phyloP scores from a whole-genome alignment of 208 protist genomes.

The Porcisia deanei region DNA sequence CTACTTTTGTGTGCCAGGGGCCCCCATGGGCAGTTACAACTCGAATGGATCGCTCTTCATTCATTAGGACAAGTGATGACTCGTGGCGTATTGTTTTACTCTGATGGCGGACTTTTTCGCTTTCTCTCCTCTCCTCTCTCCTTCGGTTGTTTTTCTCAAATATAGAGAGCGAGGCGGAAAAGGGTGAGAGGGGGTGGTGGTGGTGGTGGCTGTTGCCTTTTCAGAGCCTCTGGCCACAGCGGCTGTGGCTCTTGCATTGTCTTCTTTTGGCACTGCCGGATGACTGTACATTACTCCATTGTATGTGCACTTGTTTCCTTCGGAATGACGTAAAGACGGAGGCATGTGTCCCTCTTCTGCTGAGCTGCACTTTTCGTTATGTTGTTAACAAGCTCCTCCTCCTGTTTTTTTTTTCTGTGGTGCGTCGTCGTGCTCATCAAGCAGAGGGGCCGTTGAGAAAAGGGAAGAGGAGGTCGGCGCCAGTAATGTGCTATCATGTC shows the following conservation, averaged over 20 bases:
- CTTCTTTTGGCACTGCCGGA: neutral
- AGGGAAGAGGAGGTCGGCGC: neutral
- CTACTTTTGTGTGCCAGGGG: no score
- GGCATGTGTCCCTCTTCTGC: neutral
- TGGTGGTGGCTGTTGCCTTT: no score
- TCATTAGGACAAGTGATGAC: no score
- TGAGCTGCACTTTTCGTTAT: neutral
- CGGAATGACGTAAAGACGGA: neutral
- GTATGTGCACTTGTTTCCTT: neutral
- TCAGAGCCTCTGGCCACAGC: no score
- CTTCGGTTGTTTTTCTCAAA: no score
- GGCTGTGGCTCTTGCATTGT: neutral
- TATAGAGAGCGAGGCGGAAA: no score
- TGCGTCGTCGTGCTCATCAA: neutral
- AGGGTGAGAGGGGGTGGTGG: no score
- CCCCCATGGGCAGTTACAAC: no score
- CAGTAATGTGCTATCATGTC: neutral
- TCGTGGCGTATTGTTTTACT: no score
- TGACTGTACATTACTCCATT: neutral
- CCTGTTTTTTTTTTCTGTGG: neutral
- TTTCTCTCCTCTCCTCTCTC: no score
- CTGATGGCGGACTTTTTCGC: no score
- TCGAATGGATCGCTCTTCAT: no score
- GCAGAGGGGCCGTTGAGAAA: neutral
- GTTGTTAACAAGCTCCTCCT: neutral